These are phyloP conservation scores for Parietichytrium sp. DNA, from an alignment of 108 stramenopile genomes.

Conservation along the genomic window DNA sequence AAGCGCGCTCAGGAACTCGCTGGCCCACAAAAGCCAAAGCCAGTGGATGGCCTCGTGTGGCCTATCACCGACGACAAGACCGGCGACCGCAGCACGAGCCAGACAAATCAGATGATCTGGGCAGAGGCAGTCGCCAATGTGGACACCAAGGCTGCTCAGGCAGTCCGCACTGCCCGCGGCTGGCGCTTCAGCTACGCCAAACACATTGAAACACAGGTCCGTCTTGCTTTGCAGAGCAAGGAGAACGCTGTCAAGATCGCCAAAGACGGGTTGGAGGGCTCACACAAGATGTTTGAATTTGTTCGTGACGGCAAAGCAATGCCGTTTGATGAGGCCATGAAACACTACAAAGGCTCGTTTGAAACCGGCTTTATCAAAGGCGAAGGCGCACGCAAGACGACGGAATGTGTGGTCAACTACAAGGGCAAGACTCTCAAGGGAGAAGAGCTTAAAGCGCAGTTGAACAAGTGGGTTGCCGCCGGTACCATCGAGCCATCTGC, in stretches of 20 bases:
- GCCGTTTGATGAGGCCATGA: constrained; percentile 79
- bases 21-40: constrained; percentile 69
- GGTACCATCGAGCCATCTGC: constrained; percentile 92
- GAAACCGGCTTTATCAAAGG: constrained; percentile 80
- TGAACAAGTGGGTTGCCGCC: constrained; percentile 83
- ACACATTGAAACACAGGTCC: constrained; percentile 79
- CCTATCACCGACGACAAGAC: constrained; percentile 72
- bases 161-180: constrained; percentile 63
- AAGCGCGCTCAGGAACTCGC: constrained; percentile 61
- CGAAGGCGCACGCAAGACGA: constrained; percentile 43
- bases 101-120: constrained; percentile 76
- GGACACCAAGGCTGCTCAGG: constrained; percentile 64
- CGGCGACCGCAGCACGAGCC: constrained; percentile 79
- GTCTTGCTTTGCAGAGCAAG: constrained; percentile 74
- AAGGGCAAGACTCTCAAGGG: constrained; percentile 80
- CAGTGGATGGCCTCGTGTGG: constrained; percentile 81
- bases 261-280: constrained; percentile 82
- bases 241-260: constrained; percentile 79
- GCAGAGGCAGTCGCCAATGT: constrained; percentile 81
- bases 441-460: constrained; percentile 74
- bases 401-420: constrained; percentile 74
- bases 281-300: constrained; percentile 86
- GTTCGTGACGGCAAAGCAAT: constrained; percentile 70
- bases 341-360: constrained; percentile 68
- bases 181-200: constrained; percentile 84